These are phyloP conservation scores for Lagenidium giganteum DNA, from an alignment of 352 stramenopile species.

Conservation along the genomic window DNA sequence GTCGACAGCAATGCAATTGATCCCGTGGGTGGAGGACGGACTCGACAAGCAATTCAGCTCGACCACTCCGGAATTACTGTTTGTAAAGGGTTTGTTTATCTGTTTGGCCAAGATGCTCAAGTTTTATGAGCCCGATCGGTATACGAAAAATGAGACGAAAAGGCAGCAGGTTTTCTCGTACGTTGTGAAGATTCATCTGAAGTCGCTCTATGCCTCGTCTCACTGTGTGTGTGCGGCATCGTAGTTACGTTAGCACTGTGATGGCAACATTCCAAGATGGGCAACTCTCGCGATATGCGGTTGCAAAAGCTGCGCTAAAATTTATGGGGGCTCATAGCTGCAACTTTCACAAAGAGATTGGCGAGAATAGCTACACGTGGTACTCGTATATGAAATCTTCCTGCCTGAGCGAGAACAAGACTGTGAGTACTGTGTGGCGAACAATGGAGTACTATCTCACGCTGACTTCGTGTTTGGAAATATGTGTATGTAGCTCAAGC, in stretches of 20 bases:
- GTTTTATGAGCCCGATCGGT: slow-evolving; percentile 47
- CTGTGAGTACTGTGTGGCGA: slow-evolving; percentile 20
- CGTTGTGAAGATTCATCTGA: slow-evolving; percentile 1
- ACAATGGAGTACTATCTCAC: not conserved
- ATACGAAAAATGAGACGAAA: slow-evolving; percentile 25
- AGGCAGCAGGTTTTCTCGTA: slow-evolving; percentile 70
- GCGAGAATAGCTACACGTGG: slow-evolving; percentile 39
- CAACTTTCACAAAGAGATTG: slow-evolving; percentile 49
- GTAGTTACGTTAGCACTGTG: slow-evolving; percentile 53
- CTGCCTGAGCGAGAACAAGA: slow-evolving; percentile 64
- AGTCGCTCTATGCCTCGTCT: slow-evolving; percentile 1
- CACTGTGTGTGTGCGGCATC: not conserved
- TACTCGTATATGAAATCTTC: slow-evolving; percentile 75
- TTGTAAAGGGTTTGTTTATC: slow-evolving; percentile 70
- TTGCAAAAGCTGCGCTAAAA: slow-evolving; percentile 50
- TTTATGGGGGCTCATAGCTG: slow-evolving; percentile 42
- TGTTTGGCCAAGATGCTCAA: slow-evolving; percentile 44
- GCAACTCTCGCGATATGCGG: slow-evolving; percentile 60
- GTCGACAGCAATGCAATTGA: slow-evolving; percentile 18
- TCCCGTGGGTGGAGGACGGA: slow-evolving; percentile 63
- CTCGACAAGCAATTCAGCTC: slow-evolving; percentile 75
- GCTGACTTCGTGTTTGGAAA: not conserved
- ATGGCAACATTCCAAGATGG: slow-evolving; percentile 54
- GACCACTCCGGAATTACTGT: slow-evolving; percentile 58
- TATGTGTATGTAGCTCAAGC: slow-evolving; percentile 75